Evolutionary conservation across 805 yeast species (phyloP), one percentile per base, ranked within the genome.

Genomic region (Jamesozyma hellenica): DNA sequence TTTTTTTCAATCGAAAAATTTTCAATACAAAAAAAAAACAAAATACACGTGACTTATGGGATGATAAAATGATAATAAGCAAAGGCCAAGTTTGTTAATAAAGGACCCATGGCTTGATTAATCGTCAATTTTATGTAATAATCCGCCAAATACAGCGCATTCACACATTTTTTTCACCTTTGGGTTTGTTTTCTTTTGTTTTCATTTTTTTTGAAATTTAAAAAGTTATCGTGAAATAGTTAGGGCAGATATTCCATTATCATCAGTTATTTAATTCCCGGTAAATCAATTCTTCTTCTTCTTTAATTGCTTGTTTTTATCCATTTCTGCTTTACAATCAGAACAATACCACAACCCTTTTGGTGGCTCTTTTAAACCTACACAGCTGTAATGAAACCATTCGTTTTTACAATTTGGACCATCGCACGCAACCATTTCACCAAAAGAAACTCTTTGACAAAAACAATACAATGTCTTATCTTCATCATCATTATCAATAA

Each of bases 361-460:
- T 2, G 97, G 97, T 4, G 94, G 95, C 38, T 77, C 79, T 15
- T 77, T 79, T 43, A 90, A 66, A 1, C 95, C 95, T 32, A 90
- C 96, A 67, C 98, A 92, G 41, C 79, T 81, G 70, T 88, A 90
- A 61, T 92, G 98, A 64, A 90, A 90, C 97, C 97, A 90, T 58
- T 86, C 96, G 48, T 70, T 78, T 55, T 78, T 75, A 66, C 98
- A 92, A 50, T 81, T 78, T 18, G 81, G 82, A 46, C 86, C 83
- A 57, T 90, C 98, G 63, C 98, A 90, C 0, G 92, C 96, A 48
- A 90, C 85, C 98, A 90, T 90, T 52, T 80, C 85, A 18, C 98
- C 98, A 62, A 81, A 85, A 0, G 96, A 87, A 0, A 83, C 94
- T 49, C 88, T 86, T 55, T 86, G 94, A 56, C 98, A 90, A 64